Conservation (phyloP, 768 basidiomycete species). For the Suillus weaverae region DNA sequence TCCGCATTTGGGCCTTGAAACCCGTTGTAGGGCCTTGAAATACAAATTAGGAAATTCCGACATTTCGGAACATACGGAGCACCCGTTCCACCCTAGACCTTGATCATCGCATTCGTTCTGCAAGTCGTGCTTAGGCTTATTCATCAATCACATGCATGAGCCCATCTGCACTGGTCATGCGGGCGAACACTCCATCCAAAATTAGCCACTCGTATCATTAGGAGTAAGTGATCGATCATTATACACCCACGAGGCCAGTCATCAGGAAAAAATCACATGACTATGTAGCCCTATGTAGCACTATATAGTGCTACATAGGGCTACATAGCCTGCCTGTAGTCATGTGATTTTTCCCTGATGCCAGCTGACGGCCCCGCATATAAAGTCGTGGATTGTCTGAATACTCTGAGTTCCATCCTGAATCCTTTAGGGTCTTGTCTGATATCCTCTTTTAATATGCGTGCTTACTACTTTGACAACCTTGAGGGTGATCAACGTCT, state of each 20-base stretch:
- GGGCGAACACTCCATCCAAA: neutral
- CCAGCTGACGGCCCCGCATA: neutral
- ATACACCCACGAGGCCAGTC: neutral
- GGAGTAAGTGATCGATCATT: neutral
- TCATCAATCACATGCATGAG: neutral
- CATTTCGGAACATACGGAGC: neutral
- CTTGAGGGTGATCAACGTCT: slow-evolving; percentile 78
- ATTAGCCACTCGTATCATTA: neutral
- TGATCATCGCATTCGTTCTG: neutral
- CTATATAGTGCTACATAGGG: too few species aligned
- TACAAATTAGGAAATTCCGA: too few species aligned
- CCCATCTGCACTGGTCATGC: neutral
- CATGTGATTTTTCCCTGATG: too few species aligned
- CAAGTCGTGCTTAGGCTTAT: neutral
- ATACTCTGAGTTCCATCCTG: neutral
- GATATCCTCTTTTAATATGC: slow-evolving; percentile 42
- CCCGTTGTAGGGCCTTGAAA: too few species aligned
- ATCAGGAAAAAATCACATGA: too few species aligned
- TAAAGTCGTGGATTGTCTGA: neutral
- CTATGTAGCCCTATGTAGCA: too few species aligned
- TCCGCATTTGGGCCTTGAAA: too few species aligned
- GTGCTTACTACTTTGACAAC: slow-evolving; percentile 73
- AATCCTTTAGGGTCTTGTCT: neutral
- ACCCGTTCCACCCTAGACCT: neutral
- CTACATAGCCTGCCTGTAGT: too few species aligned